phyloP scores from a whole-genome alignment of 225 moss, liverwort and hornwort species.

The Anthoceros angustus region DNA sequence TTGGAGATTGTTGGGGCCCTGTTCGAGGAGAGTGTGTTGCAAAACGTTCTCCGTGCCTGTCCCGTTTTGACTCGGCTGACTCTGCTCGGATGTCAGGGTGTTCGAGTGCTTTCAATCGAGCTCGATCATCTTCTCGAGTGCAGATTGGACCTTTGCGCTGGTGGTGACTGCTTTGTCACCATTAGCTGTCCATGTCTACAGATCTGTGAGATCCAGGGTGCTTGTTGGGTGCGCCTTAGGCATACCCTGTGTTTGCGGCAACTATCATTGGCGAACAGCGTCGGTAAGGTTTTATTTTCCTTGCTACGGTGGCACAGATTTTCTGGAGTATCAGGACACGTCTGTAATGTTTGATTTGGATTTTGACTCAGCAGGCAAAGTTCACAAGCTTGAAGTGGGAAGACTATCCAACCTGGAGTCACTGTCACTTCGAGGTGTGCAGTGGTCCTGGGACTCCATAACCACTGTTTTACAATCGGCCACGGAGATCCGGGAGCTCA shows the following conservation, averaged over 20 bases:
- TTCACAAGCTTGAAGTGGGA: slow-evolving; percentile 34
- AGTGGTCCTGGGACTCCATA: slow-evolving; percentile 40
- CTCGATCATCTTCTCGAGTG: slow-evolving; percentile 26
- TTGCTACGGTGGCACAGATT: neutral
- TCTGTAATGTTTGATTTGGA: neutral
- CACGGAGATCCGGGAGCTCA: slow-evolving; percentile 30
- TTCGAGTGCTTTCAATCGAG: slow-evolving; percentile 30
- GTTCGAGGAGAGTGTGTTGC: slow-evolving; percentile 26
- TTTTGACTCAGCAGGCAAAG: slow-evolving; percentile 24
- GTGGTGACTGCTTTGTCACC: slow-evolving; percentile 29
- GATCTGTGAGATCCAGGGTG: slow-evolving; percentile 31
- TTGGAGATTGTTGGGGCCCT: slow-evolving; percentile 35
- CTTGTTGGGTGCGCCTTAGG: slow-evolving; percentile 33
- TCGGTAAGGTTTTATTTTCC: slow-evolving; percentile 12
- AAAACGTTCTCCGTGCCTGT: slow-evolving; percentile 34
- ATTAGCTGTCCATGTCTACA: slow-evolving; percentile 25
- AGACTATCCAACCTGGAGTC: slow-evolving; percentile 30
- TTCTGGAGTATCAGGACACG: neutral
- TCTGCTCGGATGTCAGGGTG: slow-evolving; percentile 30
- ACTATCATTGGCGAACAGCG: slow-evolving; percentile 33
- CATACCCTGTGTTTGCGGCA: slow-evolving; percentile 26
- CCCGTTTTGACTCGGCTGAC: slow-evolving; percentile 32
- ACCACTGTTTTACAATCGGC: slow-evolving; percentile 30
- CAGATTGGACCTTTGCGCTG: slow-evolving; percentile 31
- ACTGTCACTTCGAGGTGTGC: slow-evolving; percentile 31